Conservation (phyloP, 805 yeast species). For the Starmerella floris region DNA sequence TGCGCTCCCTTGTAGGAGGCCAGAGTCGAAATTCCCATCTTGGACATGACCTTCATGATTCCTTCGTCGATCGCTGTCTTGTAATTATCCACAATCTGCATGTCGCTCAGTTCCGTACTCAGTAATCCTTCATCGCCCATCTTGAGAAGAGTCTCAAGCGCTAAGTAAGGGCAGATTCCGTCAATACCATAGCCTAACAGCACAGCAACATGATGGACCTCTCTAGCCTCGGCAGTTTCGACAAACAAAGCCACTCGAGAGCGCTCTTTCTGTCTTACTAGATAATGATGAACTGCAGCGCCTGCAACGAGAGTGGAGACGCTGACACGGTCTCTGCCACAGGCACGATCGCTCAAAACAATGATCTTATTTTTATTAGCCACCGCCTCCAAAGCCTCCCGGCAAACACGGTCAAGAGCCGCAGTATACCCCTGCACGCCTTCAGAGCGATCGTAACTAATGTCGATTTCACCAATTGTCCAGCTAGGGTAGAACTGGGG, state of each 20-base stretch:
- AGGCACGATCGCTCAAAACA: conserved; percentile 57
- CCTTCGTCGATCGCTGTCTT: conserved; percentile 80
- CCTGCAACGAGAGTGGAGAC: conserved; percentile 82
- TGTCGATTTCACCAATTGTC: conserved; percentile 72
- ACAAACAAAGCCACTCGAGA: conserved; percentile 83
- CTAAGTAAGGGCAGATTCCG: conserved; percentile 87
- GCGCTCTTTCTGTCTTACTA: conserved; percentile 90
- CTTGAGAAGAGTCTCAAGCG: conserved; percentile 74
- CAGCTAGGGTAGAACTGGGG: conserved; percentile 69
- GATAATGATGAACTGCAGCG: conserved; percentile 94
- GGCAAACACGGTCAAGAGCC: conserved; percentile 76
- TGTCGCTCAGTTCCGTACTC: conserved; percentile 38
- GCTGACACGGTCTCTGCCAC: conserved; percentile 53
- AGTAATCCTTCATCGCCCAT: conserved; percentile 67
- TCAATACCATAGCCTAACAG: conserved; percentile 95
- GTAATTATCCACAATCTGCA: conserved; percentile 59
- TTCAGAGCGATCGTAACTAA: conserved; percentile 70
- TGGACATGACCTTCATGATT: conserved; percentile 91
- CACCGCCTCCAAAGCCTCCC: conserved; percentile 75
- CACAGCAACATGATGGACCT: conserved; percentile 91
- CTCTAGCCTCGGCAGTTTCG: conserved; percentile 95
- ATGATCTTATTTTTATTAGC: conserved; percentile 60
- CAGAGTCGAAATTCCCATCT: conserved; percentile 97
- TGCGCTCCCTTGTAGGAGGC: conserved; percentile 99
- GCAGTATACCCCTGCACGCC: conserved; percentile 77